Evolutionary conservation across 2,329 filamentous ascomycete species (phyloP), one percentile per base, ranked within the genome.

Genomic region (Penicillium brevicompactum): DNA sequence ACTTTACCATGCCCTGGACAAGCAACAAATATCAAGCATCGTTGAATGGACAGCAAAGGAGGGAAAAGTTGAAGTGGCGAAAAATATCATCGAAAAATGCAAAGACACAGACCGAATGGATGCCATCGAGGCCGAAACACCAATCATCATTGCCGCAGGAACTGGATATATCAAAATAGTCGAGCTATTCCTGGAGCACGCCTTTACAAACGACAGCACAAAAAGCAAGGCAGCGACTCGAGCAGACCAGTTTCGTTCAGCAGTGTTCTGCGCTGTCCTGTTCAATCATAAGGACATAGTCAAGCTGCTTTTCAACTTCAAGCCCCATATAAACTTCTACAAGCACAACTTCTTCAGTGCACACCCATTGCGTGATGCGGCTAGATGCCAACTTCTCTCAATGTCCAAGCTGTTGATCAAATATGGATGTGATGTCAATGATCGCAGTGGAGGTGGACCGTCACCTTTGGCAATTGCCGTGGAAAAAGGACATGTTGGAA

Each of bases 11-110:
- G 3, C 14, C 32, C 3, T 14, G 8, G 32, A 34, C 10, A 34
- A 44, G 5, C 11, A 13, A 13, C 14, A 11, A n/a, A 11, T 24
- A 9, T 22, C 7, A 14, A 6, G 13, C 4, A 38, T 31, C 24
- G 40, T 53, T 6, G 38, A 32, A 27, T 53, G 38, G 51, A 40
- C 51, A 27, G 51, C 46, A 31, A 8, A 45, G 40, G 16, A 44
- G 16, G 46, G 46, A 4, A 49, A 51, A 9, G 18, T 34, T 24
- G 31, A 8, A 11, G 30, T 18, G 8, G 42, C 38, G 10, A 21
- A 22, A 13, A 51, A 27, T 14, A 14, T 51, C 5, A 16, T 51
- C 3, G n/a, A 51, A 22, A 43, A 42, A n/a, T 31, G 49, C 32
- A 34, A 11, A 11, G 14, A 34, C 32, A 13, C 2, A 11, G 14